A percentile compares a stretch with the other conserved stretches of the same genome.
Evolutionary conservation across 129 eudicot genomes (phyloP).

Genomic region (Flaveria trinervia): DNA sequence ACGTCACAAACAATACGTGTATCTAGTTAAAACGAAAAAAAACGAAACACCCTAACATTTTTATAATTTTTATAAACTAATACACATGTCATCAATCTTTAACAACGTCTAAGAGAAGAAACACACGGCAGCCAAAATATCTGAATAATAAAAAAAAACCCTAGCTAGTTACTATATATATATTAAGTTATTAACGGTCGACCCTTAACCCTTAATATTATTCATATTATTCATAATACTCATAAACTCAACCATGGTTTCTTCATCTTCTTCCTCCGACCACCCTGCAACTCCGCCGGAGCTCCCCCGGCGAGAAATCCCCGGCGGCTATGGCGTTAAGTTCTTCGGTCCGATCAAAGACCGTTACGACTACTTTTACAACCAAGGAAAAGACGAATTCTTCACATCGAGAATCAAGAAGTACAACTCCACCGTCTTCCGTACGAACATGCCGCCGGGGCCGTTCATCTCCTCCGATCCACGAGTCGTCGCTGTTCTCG

Average conservation of each 20-base stretch:
- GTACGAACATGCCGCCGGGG: slow-evolving; percentile 48
- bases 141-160: background rate
- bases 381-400: slow-evolving; percentile 62
- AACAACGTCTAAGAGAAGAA: background rate
- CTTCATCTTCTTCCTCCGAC: slow-evolving; percentile 20
- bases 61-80: too few relatives aligned
- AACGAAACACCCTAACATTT: background rate
- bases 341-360: slow-evolving; percentile 63
- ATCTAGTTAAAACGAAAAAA: too few relatives aligned
- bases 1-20: background rate
- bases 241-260: slow-evolving; percentile 26
- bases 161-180: background rate
- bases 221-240: background rate
- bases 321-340: slow-evolving; percentile 60
- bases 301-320: slow-evolving; percentile 50
- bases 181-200: too few relatives aligned
- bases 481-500: slow-evolving; percentile 54
- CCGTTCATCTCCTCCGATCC: slow-evolving; percentile 40
- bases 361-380: slow-evolving; percentile 58
- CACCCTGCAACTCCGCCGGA: slow-evolving; percentile 20
- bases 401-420: slow-evolving; percentile 53
- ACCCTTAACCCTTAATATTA: too few relatives aligned
- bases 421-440: slow-evolving; percentile 60
- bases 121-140: background rate
- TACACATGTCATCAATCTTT: background rate